Percentiles rank a stretch among this genome's conserved stretches.
phyloP scores from a whole-genome alignment of 192 early-diverging fungal species.

The Geranomyces variabilis region DNA sequence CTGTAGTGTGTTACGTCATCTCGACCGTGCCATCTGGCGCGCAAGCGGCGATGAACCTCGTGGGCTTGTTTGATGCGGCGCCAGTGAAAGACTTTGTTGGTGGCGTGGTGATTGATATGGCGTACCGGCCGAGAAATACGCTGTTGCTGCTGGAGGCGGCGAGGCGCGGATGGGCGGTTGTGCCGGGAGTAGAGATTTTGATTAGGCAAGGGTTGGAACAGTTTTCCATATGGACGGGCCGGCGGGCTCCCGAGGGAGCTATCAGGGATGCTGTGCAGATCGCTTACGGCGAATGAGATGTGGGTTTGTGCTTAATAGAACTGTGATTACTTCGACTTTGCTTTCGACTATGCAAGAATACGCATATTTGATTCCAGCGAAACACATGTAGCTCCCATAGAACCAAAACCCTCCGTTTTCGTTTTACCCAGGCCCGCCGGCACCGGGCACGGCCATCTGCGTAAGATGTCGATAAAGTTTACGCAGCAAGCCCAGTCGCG shows the following conservation, averaged over 20 bases:
- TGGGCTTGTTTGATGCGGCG: constrained; percentile 37
- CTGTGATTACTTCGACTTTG: no score
- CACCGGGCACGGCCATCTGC: no score
- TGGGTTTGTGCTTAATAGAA: no score
- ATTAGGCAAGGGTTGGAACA: constrained; percentile 93
- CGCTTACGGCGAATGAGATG: constrained; percentile 5
- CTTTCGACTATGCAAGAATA: no score
- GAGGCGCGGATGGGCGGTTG: constrained; percentile 49
- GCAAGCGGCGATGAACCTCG: constrained; percentile 60
- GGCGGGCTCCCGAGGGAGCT: constrained; percentile 51
- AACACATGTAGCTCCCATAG: no score
- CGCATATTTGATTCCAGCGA: no score
- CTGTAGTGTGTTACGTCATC: constrained; percentile 67
- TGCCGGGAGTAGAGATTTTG: constrained; percentile 87
- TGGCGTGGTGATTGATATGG: constrained; percentile 91
- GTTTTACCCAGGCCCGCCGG: no score
- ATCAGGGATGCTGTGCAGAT: constrained; percentile 43
- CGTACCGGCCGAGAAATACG: constrained; percentile 88
- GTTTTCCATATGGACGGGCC: constrained; percentile 84
- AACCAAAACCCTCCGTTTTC: no score
- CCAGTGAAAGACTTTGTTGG: not conserved
- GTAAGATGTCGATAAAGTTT: no score
- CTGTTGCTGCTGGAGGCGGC: constrained; percentile 72
- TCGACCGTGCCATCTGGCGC: constrained; percentile 83
- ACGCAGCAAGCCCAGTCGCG: no score